A percentile compares a stretch with the other conserved stretches of the same genome.
Evolutionary conservation across 2,329 filamentous ascomycete species (phyloP).

Genomic region (Monilinia polystroma): DNA sequence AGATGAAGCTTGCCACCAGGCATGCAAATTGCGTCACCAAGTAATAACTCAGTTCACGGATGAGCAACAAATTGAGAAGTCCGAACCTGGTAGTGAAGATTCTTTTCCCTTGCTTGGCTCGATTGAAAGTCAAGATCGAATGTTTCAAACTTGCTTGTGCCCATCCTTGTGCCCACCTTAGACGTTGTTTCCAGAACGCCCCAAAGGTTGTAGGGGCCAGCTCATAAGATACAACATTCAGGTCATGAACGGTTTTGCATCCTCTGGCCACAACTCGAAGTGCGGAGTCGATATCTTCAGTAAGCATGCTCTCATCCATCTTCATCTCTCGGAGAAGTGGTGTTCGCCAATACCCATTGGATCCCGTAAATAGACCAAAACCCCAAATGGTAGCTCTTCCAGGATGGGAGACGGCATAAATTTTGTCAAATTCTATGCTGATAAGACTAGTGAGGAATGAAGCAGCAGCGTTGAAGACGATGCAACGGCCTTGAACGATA

Average conservation of each 20-base stretch:
- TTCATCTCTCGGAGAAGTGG: constrained; percentile 46
- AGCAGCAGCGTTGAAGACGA: constrained; percentile 49
- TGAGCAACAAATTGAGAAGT: constrained; percentile 46
- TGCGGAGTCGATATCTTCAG: constrained; percentile 52
- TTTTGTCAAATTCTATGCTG: constrained; percentile 52
- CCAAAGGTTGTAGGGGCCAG: constrained; percentile 47
- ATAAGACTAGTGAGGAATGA: constrained; percentile 49
- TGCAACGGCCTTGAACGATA: constrained; percentile 50
- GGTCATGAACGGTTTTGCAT: constrained; percentile 48
- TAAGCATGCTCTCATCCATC: constrained; percentile 51
- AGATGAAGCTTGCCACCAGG: constrained; percentile 47
- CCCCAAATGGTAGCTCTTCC: constrained; percentile 48
- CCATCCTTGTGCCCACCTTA: constrained; percentile 52
- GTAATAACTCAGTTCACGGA: constrained; percentile 49
- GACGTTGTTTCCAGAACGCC: constrained; percentile 50
- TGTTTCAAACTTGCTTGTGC: constrained; percentile 48
- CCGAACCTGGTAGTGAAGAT: constrained; percentile 45
- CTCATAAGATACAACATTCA: constrained; percentile 51
- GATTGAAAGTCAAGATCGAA: constrained; percentile 45
- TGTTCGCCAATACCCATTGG: constrained; percentile 50
- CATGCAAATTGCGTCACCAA: constrained; percentile 50
- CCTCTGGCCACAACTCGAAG: constrained; percentile 43
- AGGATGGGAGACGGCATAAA: constrained; percentile 51
- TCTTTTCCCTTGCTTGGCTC: constrained; percentile 41
- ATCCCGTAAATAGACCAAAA: constrained; percentile 47